Conservation (phyloP, 805 yeast genomes). For the Zygosaccharomyces gambellarensis region DNA sequence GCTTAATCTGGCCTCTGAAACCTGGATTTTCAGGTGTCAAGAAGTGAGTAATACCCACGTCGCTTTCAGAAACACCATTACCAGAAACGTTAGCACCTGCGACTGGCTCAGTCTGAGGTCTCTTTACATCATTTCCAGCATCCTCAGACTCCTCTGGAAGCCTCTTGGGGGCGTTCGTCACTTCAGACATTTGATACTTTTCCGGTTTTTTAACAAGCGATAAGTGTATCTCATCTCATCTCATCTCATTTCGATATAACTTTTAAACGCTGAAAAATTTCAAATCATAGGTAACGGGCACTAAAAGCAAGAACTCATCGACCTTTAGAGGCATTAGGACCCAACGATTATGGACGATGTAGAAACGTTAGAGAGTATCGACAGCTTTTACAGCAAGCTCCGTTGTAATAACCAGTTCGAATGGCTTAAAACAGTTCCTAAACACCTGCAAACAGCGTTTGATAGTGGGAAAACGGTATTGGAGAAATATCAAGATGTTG, state of each 20-base stretch:
- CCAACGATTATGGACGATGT: constrained; percentile 1
- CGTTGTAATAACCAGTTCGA: constrained; percentile 33
- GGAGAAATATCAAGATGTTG: constrained; percentile 12
- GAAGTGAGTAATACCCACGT: constrained; percentile 83
- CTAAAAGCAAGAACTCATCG: background rate
- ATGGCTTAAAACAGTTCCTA: constrained; percentile 26
- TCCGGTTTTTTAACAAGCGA: background rate
- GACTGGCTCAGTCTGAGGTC: constrained; percentile 13
- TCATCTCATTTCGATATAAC: background rate
- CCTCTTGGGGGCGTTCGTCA: constrained; percentile 18
- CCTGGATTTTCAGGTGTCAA: constrained; percentile 54
- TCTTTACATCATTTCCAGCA: constrained; percentile 17
- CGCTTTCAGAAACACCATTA: constrained; percentile 56
- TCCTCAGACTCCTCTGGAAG: constrained; percentile 15
- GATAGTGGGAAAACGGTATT: constrained; percentile 18
- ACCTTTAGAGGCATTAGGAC: background rate
- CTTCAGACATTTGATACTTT: constrained; percentile 6
- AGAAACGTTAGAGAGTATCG: constrained; percentile 18
- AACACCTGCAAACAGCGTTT: constrained; percentile 27
- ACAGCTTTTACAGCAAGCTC: constrained; percentile 26
- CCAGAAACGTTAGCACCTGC: constrained; percentile 3
- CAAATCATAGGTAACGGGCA: constrained; percentile 4
- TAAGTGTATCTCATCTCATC: constrained; percentile 3
- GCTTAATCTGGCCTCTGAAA: constrained; percentile 76
- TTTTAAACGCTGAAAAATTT: constrained; percentile 10